These are phyloP conservation scores for Rhizopus stolonifer DNA, from an alignment of 371 early-diverging fungal genomes.

Conservation along the genomic window DNA sequence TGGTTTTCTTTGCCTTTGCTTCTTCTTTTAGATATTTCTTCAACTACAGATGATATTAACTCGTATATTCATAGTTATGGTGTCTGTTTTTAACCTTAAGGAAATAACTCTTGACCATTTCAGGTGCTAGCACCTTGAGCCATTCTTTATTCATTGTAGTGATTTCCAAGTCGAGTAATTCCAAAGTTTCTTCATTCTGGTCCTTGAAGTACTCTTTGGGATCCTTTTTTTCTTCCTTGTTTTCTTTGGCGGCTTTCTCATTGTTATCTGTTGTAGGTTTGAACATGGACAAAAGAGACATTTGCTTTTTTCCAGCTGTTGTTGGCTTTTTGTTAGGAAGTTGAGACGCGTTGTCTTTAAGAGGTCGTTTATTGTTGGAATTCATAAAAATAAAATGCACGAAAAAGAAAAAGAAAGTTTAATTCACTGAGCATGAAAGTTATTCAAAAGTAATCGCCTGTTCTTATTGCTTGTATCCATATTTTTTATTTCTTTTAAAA, in stretches of 20 bases:
- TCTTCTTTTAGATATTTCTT: constrained; percentile 69
- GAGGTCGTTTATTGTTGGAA: constrained; percentile 8
- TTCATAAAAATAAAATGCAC: neutral
- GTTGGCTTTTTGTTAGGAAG: constrained; percentile 12
- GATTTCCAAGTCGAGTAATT: constrained; percentile 67
- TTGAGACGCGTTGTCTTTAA: constrained; percentile 18
- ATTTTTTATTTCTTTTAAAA: no score
- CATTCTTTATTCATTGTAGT: constrained; percentile 76
- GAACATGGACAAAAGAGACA: constrained; percentile 36
- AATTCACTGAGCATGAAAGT: no score
- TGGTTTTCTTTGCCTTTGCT: constrained; percentile 38
- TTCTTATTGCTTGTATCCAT: no score
- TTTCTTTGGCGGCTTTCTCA: neutral
- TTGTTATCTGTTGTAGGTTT: constrained; percentile 17
- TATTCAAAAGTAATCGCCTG: no score
- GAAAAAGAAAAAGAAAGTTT: neutral
- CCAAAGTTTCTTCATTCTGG: constrained; percentile 42
- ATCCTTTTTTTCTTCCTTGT: constrained; percentile 1
- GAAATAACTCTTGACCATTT: constrained; percentile 82
- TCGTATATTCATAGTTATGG: neutral
- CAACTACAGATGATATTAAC: constrained; percentile 40
- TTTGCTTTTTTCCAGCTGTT: constrained; percentile 22
- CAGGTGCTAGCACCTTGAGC: constrained; percentile 66
- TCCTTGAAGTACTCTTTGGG: constrained; percentile 24
- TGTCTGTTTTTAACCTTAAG: constrained; percentile 43